These are phyloP conservation scores for Rehmannia glutinosa DNA, from an alignment of 257 asterid species.

Conservation along the genomic window DNA sequence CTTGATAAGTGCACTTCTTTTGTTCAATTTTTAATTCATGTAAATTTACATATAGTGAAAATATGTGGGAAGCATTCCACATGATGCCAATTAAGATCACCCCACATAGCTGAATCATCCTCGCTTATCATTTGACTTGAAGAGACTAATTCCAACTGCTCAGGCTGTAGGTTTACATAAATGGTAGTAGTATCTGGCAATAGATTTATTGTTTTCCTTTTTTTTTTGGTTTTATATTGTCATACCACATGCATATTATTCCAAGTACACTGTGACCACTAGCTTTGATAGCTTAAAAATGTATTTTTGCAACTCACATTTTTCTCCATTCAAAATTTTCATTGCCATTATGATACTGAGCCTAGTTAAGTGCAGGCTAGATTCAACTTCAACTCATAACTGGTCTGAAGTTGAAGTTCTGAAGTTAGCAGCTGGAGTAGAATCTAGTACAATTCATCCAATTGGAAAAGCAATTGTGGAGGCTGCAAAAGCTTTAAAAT, in stretches of 20 bases:
- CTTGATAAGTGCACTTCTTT: background rate
- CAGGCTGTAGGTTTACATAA: background rate
- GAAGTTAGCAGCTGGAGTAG: conserved; percentile 94
- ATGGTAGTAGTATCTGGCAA: background rate
- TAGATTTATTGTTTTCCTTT: background rate
- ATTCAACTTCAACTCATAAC: conserved; percentile 30
- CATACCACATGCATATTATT: background rate
- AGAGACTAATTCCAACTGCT: background rate
- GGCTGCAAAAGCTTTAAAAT: conserved; percentile 69
- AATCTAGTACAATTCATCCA: conserved; percentile 92
- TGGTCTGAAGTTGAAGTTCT: conserved; percentile 87
- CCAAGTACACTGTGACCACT: background rate
- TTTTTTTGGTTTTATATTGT: background rate
- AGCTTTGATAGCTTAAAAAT: conserved; percentile 3
- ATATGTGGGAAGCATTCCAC: background rate
- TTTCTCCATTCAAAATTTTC: background rate
- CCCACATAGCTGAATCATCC: background rate
- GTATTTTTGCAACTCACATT: background rate
- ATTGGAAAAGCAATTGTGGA: conserved; percentile 94
- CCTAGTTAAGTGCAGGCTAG: conserved; percentile 46
- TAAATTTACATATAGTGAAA: background rate
- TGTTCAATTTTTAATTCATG: background rate
- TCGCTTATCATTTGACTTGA: background rate
- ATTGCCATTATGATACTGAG: conserved; percentile 18
- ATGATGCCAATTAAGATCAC: background rate